phyloP scores from a whole-genome alignment of 106 monocot genomes.

The Cymbidium sinense region DNA sequence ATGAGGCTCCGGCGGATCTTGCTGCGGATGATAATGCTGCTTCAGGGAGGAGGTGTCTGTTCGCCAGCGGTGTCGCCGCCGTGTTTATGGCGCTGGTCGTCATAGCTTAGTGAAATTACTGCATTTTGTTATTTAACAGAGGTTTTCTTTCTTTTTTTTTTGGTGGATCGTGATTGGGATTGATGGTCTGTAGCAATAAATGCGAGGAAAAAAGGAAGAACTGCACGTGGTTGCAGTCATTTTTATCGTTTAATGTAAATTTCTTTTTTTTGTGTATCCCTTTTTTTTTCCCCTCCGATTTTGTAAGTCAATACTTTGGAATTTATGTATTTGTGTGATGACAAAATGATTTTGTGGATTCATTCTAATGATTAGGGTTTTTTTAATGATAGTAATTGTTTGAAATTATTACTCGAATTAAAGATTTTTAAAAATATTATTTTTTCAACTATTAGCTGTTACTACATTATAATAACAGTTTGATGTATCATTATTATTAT shows the following conservation, averaged over 20 bases:
- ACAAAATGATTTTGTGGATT: background rate
- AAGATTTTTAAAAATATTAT: no score
- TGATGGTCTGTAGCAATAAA: background rate
- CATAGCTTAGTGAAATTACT: background rate
- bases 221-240: background rate
- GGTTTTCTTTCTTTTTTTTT: background rate
- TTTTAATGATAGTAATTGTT: no score
- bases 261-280: background rate
- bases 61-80: background rate
- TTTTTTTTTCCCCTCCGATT: no score
- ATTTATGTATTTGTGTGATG: background rate
- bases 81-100: background rate
- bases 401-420: no score
- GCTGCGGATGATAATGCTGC: conserved; percentile 19
- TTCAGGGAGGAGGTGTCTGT: no score
- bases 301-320: background rate
- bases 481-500: no score
- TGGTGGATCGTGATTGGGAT: background rate
- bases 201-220: background rate
- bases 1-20: conserved; percentile 6
- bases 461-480: no score
- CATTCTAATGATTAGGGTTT: background rate
- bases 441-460: no score
- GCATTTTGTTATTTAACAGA: background rate
- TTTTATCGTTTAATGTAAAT: background rate